Conservation (phyloP, 1,284 basidiomycete genomes). For the Puccinia horiana region DNA sequence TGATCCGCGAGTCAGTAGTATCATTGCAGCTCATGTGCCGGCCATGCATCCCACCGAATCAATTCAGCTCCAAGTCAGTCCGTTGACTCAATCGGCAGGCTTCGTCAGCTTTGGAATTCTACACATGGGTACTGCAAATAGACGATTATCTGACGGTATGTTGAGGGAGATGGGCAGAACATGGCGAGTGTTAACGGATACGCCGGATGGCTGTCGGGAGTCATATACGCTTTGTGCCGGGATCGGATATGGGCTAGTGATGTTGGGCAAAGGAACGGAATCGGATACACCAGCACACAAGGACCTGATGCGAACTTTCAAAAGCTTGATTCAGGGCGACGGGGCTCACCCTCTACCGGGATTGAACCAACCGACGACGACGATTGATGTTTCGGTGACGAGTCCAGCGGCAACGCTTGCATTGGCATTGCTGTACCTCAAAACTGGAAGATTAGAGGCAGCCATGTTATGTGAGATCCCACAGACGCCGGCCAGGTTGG, state of each 20-base stretch:
- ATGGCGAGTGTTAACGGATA: conserved; percentile 59
- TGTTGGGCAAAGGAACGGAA: conserved; percentile 67
- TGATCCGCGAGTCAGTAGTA: conserved; percentile 82
- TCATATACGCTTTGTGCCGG: conserved; percentile 87
- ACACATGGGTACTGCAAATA: conserved; percentile 81
- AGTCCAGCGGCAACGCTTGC: conserved; percentile 87
- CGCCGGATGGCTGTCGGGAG: conserved; percentile 65
- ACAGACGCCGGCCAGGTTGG: conserved; percentile 73
- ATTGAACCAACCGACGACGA: conserved; percentile 63
- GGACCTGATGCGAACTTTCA: conserved; percentile 47
- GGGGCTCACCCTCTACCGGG: conserved; percentile 52
- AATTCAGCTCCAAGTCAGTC: conserved; percentile 83
- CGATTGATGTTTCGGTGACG: conserved; percentile 80
- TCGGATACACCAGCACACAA: conserved; percentile 50
- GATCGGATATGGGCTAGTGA: conserved; percentile 89
- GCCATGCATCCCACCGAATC: conserved; percentile 83
- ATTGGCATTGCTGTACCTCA: conserved; percentile 86
- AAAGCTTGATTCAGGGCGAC: conserved; percentile 47
- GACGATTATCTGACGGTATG: conserved; percentile 88
- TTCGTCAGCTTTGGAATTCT: conserved; percentile 84
- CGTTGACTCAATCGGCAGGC: conserved; percentile 86
- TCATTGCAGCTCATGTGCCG: conserved; percentile 87
- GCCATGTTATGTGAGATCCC: conserved; percentile 82
- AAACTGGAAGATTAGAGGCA: conserved; percentile 77
- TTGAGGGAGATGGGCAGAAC: conserved; percentile 82